phyloP scores from a whole-genome alignment of 257 asterid genomes.

The Solanum paucissectum region DNA sequence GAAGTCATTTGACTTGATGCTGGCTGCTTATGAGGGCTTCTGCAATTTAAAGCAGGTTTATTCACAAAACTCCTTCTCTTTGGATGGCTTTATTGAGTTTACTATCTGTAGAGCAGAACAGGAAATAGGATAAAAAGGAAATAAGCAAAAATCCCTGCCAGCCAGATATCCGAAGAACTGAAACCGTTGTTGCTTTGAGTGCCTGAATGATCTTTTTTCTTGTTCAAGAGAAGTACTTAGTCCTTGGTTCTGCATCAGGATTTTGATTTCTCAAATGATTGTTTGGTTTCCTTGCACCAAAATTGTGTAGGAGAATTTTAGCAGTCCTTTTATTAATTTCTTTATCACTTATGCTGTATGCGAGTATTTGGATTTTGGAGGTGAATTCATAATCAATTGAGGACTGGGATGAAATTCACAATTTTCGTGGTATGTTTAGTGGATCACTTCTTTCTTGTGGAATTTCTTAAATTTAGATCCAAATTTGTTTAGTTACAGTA shows the following conservation, averaged over 20 bases:
- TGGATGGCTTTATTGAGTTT: not conserved
- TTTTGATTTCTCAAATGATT: not conserved
- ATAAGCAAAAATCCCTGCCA: not conserved
- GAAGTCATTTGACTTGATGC: slow-evolving; percentile 61
- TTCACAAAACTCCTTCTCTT: not conserved
- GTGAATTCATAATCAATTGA: not conserved
- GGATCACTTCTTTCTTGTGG: not conserved
- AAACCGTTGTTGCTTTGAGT: not conserved
- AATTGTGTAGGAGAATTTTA: not conserved
- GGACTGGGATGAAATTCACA: not conserved
- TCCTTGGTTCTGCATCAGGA: not conserved
- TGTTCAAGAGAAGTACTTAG: not conserved
- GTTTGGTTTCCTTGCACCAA: not conserved
- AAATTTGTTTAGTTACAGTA: not conserved
- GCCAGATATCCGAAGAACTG: not conserved
- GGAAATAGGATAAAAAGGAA: not conserved
- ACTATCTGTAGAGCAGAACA: not conserved
- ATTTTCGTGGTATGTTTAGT: not conserved
- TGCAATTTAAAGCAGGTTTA: slow-evolving; percentile 75
- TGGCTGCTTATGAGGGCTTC: slow-evolving; percentile 83
- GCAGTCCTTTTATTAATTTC: not conserved
- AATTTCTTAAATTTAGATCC: not conserved
- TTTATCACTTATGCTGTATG: not conserved
- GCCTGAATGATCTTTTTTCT: not conserved
- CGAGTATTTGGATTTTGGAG: not conserved